Base-by-base conservation (phyloP, 768 basidiomycete genomes). In the Ramaria rubella region DNA sequence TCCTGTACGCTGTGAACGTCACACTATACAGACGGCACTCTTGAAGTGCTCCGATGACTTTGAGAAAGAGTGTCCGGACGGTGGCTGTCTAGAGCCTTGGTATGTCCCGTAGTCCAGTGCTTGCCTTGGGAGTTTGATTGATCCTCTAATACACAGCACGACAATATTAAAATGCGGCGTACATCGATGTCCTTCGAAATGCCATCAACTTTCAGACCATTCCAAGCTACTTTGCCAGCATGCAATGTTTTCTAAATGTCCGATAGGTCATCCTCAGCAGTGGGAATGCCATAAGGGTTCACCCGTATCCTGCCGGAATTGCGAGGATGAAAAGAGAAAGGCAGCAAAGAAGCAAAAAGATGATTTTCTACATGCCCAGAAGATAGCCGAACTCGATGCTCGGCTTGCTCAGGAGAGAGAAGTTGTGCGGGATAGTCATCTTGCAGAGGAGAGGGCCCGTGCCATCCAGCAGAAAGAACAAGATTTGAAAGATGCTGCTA, bases 1-100 rank as follows among this genome's bases (percentile, higher is more conserved):
- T 27, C 86, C 86, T 7, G 68, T 79, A 33, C 67, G 67, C 60
- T 87, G 86, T 61, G 74, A 81, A 52, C 73, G 76, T 1, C 86
- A 87, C 65, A 76, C 76, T 0, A 65, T 70, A 56, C 68, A 64
- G 1, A 74, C 60, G 0, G 69, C 68, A 0, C 27, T 77, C 31
- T 63, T 86, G 17, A 69, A 66, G 43, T 46, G 61, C 4, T 73
- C 79, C 0, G 68, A 61, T 1, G 76, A 83, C 11, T 87, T 87
- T 46, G 76, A 81, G 8, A 57, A 55, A 14, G 52, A 73, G 21
- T 74, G 75, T 58, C 85, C 84, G 0, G 83, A 84, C 49, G 85
- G 86, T 8, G 85, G 85, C 2, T 87, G 85, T 58, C 66, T 58
- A 2, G 72, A 76, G 58, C 75, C 78, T 45, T 87, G 86, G 86